A percentile compares a stretch with the other conserved stretches of the same genome.
phyloP scores from a whole-genome alignment of 2,329 filamentous ascomycete species.

The Neopestalotiopsis clavispora region DNA sequence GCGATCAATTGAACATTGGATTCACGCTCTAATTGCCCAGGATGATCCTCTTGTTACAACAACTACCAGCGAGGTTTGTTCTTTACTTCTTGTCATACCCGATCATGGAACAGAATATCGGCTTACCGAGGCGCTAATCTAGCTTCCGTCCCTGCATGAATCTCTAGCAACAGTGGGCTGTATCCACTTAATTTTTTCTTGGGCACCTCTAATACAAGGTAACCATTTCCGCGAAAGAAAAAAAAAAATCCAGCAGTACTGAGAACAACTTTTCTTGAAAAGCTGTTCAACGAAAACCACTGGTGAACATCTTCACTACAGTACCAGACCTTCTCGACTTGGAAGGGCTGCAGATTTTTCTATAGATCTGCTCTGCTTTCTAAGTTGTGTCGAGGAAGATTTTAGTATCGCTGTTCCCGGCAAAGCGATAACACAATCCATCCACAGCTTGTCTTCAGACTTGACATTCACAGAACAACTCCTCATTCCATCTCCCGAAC shows the following conservation, averaged over 20 bases:
- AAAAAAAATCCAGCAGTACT: not conserved
- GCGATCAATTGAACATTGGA: too few relatives aligned
- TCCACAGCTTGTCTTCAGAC: not conserved
- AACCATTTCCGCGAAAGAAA: not conserved
- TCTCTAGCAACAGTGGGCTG: not conserved
- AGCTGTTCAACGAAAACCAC: not conserved
- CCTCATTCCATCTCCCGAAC: not conserved
- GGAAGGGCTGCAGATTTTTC: not conserved
- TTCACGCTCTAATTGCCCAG: too few relatives aligned
- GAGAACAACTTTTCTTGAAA: not conserved
- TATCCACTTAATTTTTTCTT: constrained; percentile 9
- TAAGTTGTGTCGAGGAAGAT: not conserved
- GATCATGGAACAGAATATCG: not conserved
- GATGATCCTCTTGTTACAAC: not conserved
- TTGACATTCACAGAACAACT: not conserved
- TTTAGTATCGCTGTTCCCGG: not conserved
- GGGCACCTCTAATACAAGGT: not conserved
- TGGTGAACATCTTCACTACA: not conserved
- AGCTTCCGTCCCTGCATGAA: constrained; percentile 8
- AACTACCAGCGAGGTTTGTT: not conserved
- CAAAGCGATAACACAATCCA: not conserved
- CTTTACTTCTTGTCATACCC: not conserved
- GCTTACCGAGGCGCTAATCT: not conserved
- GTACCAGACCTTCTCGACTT: not conserved
- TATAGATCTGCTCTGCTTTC: not conserved